These are phyloP conservation scores for Kwoniella mangroviensis DNA, from an alignment of 768 basidiomycete genomes.

Conservation along the genomic window DNA sequence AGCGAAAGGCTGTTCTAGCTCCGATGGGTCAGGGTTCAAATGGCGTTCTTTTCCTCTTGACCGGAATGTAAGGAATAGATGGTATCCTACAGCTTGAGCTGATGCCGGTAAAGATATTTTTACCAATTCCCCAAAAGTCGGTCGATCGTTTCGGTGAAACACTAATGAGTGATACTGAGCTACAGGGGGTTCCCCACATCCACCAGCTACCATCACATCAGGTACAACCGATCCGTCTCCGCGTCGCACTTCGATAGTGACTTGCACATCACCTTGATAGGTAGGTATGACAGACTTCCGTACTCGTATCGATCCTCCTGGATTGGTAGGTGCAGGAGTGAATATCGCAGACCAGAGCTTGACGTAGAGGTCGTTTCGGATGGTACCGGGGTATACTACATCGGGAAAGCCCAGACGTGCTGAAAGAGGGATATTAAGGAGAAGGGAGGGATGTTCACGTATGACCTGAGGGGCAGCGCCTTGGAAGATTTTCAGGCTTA, in stretches of 20 bases:
- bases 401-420: slow-evolving; percentile 92
- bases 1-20: slow-evolving; percentile 77
- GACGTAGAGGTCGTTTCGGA: slow-evolving; percentile 93
- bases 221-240: slow-evolving; percentile 72
- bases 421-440: slow-evolving; percentile 80
- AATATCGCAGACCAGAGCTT: slow-evolving; percentile 96
- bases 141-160: slow-evolving; percentile 82
- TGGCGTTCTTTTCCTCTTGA: slow-evolving; percentile 61
- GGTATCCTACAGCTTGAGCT: slow-evolving; percentile 69
- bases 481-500: slow-evolving; percentile 82
- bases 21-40: slow-evolving; percentile 56
- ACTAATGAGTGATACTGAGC: slow-evolving; percentile 88
- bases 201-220: slow-evolving; percentile 71
- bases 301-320: slow-evolving; percentile 43
- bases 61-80: slow-evolving; percentile 92
- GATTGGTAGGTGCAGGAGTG: slow-evolving; percentile 58
- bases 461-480: slow-evolving; percentile 78
- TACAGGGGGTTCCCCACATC: slow-evolving; percentile 80
- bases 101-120: slow-evolving; percentile 75
- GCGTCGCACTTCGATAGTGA: slow-evolving; percentile 84
- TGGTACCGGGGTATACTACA: slow-evolving; percentile 88
- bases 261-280: slow-evolving; percentile 73
- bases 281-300: slow-evolving; percentile 39
- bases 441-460: slow-evolving; percentile 78
- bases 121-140: slow-evolving; percentile 90